phyloP scores from a whole-genome alignment of 805 yeast species.

The Candida corydali region DNA sequence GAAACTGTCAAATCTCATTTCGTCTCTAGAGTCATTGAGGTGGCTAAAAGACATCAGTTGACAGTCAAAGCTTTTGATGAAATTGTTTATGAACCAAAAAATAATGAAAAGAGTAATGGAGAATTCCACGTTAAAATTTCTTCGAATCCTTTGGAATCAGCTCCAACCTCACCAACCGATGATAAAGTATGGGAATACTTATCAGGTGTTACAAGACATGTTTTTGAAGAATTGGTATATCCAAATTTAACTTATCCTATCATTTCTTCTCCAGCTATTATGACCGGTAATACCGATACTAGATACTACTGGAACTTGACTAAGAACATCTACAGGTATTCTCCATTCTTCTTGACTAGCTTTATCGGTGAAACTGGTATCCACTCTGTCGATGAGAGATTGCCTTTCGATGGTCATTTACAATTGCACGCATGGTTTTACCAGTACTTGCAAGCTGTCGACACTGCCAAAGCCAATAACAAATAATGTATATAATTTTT shows the following conservation, averaged over 20 bases:
- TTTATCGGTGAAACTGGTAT: conserved; percentile 33
- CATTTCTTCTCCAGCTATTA: conserved; percentile 52
- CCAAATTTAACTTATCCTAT: conserved; percentile 29
- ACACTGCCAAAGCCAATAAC: conserved; percentile 19
- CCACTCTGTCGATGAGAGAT: conserved; percentile 65
- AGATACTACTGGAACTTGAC: conserved; percentile 60
- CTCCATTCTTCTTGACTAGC: conserved; percentile 40
- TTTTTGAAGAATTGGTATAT: conserved; percentile 42
- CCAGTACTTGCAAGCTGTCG: conserved; percentile 45
- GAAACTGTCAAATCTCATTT: conserved; percentile 20
- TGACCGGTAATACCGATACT: conserved; percentile 73
- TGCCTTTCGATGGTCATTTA: conserved; percentile 54
- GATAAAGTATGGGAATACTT: conserved; percentile 38
- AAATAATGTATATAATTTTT: conserved; percentile 1
- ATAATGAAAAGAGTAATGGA: conserved; percentile 12
- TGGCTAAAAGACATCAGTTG: conserved; percentile 25
- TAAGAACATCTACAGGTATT: conserved; percentile 56
- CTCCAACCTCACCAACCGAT: conserved; percentile 43
- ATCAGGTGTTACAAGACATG: conserved; percentile 43
- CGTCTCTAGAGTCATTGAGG: conserved; percentile 17
- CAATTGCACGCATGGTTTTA: conserved; percentile 54
- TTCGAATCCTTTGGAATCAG: conserved; percentile 30
- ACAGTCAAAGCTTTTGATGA: conserved; percentile 33
- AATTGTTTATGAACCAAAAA: conserved; percentile 14
- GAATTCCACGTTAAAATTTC: conserved; percentile 11